Conservation (phyloP, 1,139 yeast species). For the Magnusiomyces paraingens region DNA sequence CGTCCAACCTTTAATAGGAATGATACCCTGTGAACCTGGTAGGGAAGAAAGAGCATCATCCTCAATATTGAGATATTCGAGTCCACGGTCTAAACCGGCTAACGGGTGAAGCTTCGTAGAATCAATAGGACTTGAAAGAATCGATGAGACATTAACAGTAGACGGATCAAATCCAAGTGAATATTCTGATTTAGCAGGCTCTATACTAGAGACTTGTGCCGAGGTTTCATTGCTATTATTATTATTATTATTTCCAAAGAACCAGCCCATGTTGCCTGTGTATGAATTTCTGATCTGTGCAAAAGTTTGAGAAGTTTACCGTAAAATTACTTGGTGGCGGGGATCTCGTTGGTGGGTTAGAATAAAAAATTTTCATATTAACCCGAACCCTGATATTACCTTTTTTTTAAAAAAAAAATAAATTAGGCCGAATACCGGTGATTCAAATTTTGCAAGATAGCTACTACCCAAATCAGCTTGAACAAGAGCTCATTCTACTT, state of each 20-base stretch:
- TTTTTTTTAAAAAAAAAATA: too few relatives aligned
- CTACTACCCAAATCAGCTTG: too few relatives aligned
- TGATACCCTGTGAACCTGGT: conserved; percentile 83
- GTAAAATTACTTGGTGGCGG: too few relatives aligned
- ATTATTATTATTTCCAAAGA: neutral
- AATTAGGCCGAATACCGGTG: too few relatives aligned
- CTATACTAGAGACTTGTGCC: neutral
- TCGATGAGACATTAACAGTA: conserved; percentile 58
- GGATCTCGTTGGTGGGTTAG: too few relatives aligned
- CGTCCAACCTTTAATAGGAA: conserved; percentile 95
- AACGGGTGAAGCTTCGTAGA: conserved; percentile 79
- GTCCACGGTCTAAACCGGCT: conserved; percentile 80
- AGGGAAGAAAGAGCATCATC: conserved; percentile 66
- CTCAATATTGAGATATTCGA: conserved; percentile 86
- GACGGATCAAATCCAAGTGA: conserved; percentile 52
- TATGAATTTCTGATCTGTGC: neutral
- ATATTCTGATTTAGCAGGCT: neutral
- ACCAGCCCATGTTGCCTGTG: conserved; percentile 3
- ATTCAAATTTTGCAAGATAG: too few relatives aligned
- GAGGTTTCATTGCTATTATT: neutral
- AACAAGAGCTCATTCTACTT: too few relatives aligned
- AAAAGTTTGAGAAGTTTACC: too few relatives aligned
- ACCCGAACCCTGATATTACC: too few relatives aligned
- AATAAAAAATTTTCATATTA: too few relatives aligned
- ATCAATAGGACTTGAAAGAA: conserved; percentile 63